A percentile compares a stretch with the other conserved stretches of the same genome.
Evolutionary conservation across 2,329 filamentous ascomycete genomes (phyloP).

Genomic region (Claviceps pusilla): DNA sequence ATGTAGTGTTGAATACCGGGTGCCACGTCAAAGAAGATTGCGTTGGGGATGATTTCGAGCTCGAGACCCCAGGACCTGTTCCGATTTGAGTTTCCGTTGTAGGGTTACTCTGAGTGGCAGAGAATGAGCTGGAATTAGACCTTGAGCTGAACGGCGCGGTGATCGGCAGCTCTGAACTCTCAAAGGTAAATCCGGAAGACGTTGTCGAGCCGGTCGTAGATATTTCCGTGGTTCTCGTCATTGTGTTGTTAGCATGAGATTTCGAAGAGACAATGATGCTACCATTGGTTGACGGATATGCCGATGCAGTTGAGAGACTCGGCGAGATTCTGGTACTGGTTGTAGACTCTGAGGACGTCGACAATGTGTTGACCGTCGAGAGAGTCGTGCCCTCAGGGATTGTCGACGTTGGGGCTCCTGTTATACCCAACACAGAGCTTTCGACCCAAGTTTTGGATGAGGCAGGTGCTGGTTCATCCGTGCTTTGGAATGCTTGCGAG

Average conservation of each 20-base stretch:
- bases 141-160: background rate
- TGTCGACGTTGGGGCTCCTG: background rate
- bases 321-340: background rate
- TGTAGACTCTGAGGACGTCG: background rate
- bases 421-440: conserved; percentile 5
- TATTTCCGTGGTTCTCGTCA: background rate
- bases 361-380: background rate
- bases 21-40: background rate
- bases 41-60: background rate
- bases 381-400: background rate
- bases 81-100: background rate
- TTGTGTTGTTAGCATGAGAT: background rate
- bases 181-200: background rate
- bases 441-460: background rate
- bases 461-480: background rate
- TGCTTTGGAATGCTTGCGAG: background rate
- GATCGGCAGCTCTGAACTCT: conserved; percentile 1
- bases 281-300: background rate
- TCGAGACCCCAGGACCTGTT: background rate
- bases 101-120: background rate
- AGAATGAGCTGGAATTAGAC: background rate
- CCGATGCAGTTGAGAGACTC: background rate
- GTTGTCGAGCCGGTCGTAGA: background rate
- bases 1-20: background rate
- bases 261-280: background rate